Conservation (phyloP, 257 asterid species). For the Jacaranda copaia region DNA sequence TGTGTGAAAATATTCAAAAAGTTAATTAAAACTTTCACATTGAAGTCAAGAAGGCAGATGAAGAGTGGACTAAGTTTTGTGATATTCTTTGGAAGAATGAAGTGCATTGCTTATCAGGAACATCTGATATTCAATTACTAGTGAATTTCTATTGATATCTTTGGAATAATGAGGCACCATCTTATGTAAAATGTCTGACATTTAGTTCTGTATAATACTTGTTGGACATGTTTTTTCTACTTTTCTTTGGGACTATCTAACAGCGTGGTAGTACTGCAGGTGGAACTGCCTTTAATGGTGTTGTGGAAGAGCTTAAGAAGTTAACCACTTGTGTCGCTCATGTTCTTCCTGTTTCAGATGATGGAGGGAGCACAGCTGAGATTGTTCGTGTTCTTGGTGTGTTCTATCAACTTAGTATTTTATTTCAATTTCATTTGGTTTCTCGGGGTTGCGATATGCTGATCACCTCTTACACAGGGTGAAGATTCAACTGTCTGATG, state of each 20-base stretch:
- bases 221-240: background rate
- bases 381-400: conserved; percentile 98
- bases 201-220: background rate
- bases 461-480: conserved; percentile 2
- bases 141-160: conserved; percentile 19
- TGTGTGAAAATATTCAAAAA: conserved; percentile 3
- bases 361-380: conserved; percentile 99
- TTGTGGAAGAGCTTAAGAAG: conserved; percentile 91
- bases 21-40: background rate
- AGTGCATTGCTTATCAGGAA: background rate
- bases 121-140: background rate
- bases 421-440: conserved; percentile 12
- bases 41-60: background rate
- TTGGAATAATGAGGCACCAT: background rate
- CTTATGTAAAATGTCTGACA: background rate
- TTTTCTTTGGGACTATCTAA: conserved; percentile 24
- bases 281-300: conserved; percentile 98
- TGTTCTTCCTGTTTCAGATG: conserved; percentile 97
- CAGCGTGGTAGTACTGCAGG: conserved; percentile 59
- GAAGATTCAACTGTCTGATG: background rate
- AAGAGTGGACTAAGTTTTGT: background rate
- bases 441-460: conserved; percentile 4
- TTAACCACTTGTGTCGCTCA: conserved; percentile 91
- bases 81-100: conserved; percentile 5
- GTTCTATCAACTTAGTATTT: conserved; percentile 36